Evolutionary conservation across 371 early-diverging fungal species (phyloP), one percentile per base, ranked within the genome.

Genomic region (Saksenaea oblongispora): DNA sequence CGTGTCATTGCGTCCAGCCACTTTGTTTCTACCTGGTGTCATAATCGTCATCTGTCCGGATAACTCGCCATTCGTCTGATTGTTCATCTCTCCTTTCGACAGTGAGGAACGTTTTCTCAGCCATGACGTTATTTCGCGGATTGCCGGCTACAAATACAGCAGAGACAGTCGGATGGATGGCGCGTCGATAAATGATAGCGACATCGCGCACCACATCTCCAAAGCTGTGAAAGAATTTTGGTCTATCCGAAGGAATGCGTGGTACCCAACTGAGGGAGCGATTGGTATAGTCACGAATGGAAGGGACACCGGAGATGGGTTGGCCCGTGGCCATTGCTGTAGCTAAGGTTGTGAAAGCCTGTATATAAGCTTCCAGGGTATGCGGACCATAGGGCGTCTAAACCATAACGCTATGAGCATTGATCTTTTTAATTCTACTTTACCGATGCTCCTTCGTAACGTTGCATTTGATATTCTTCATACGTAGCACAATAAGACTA

Each of bases 381-480:
- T 87, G 58, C 7, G 87, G 88, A 0, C 90, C 90, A 67, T 81
- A 90, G 11, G 82, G 82, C 27, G 90, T 90, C 77, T 77, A 39
- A 14, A 3, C 55, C 3, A 22, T 31, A 44, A 22, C 18, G n/a
- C 0, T 47, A 34, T 10, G 53, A 7, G 26, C 24, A n/a, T 5
- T 5, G 28, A 56, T n/a, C 2, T 24, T 9, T 2, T 35, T 28
- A 53, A 1, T n/a, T 22, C 13, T 58, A n/a, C 11, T 17, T 67
- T 73, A 79, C 79, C 39, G 79, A 82, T 9, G 80, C 90, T 5
- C 84, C 90, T 76, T 90, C 90, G 63, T 89, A 90, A 56, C 89
- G 75, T 66, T 90, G 90, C 53, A 82, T 73, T 27, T 83, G 78
- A 61, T 89, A 89, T 62, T 89, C 90, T 73, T 89, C 90, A 62